Percentiles rank a stretch among this genome's conserved stretches.
Conservation (phyloP, 176 grass and related monocot species). For the Coix lacrymajobi region DNA sequence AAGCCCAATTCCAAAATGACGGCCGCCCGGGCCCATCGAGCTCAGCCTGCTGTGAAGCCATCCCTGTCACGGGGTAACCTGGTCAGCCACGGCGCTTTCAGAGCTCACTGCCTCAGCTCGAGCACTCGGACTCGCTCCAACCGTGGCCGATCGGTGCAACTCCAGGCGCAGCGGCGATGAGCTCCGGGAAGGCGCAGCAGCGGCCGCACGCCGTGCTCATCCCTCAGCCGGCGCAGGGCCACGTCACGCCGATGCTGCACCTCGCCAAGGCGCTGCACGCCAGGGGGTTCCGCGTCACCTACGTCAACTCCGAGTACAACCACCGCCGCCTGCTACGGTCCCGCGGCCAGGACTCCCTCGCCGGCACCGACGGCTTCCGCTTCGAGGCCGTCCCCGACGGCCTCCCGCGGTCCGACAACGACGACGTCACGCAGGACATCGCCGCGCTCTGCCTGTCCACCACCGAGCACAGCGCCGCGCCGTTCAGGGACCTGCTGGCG, state of each 20-base stretch:
- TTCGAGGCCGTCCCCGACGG: conserved; percentile 66
- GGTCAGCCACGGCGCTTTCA: neutral
- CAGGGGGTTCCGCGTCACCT: conserved; percentile 63
- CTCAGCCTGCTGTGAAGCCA: neutral
- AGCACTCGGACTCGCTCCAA: neutral
- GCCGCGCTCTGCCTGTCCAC: conserved; percentile 49
- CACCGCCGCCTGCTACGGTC: conserved; percentile 49
- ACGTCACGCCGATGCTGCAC: conserved; percentile 75
- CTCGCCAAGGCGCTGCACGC: conserved; percentile 66
- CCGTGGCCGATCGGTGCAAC: neutral
- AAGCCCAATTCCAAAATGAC: neutral
- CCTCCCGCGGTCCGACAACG: conserved; percentile 38
- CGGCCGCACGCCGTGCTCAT: conserved; percentile 55
- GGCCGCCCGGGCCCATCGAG: neutral
- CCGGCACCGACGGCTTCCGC: conserved; percentile 42
- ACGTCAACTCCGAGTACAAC: conserved; percentile 83
- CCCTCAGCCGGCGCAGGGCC: conserved; percentile 65
- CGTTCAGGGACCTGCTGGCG: conserved; percentile 49
- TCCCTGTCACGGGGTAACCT: neutral
- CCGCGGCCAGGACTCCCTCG: conserved; percentile 25
- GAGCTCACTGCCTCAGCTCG: neutral
- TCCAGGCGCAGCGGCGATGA: conserved; percentile 12
- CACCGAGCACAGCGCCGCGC: conserved; percentile 33
- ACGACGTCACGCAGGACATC: conserved; percentile 81
- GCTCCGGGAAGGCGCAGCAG: neutral